Percentiles rank a stretch among this genome's conserved stretches.
Evolutionary conservation across 306 rosid species (phyloP).

Genomic region (Geum urbanum): DNA sequence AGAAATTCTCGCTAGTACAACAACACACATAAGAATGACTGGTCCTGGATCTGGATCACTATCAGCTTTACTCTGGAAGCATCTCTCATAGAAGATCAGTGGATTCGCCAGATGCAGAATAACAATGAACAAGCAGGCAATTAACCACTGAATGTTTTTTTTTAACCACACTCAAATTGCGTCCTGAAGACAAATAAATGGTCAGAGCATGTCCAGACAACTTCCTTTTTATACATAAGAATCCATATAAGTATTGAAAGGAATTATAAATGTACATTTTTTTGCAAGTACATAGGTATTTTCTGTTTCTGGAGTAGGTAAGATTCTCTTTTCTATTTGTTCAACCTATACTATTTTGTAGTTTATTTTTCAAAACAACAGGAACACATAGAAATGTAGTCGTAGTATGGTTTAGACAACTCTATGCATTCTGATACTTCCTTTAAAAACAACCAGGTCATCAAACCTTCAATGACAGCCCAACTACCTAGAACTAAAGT

Average conservation of each 20-base stretch:
- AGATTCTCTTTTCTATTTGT: no score
- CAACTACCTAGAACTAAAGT: not conserved
- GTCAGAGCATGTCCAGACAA: conserved; percentile 22
- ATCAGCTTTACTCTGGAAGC: conserved; percentile 28
- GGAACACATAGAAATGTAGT: no score
- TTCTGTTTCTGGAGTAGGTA: no score
- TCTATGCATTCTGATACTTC: no score
- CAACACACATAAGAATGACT: conserved; percentile 85
- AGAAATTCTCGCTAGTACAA: conserved; percentile 64
- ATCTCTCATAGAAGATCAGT: conserved; percentile 45
- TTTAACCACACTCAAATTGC: conserved; percentile 69
- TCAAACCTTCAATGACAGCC: no score
- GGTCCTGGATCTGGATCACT: conserved; percentile 77
- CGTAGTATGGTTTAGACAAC: no score
- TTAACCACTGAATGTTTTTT: conserved; percentile 64
- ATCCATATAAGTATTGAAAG: not conserved
- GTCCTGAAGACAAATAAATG: conserved; percentile 43
- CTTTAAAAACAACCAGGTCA: no score
- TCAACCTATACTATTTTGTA: no score
- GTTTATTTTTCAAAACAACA: no score
- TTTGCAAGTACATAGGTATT: no score
- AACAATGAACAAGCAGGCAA: conserved; percentile 57
- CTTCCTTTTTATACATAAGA: not conserved
- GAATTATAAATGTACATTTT: not conserved
- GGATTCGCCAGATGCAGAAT: conserved; percentile 74